Evolutionary conservation across 2,329 filamentous ascomycete species (phyloP), one percentile per base, ranked within the genome.

Genomic region (Incumbomyces delicatus): DNA sequence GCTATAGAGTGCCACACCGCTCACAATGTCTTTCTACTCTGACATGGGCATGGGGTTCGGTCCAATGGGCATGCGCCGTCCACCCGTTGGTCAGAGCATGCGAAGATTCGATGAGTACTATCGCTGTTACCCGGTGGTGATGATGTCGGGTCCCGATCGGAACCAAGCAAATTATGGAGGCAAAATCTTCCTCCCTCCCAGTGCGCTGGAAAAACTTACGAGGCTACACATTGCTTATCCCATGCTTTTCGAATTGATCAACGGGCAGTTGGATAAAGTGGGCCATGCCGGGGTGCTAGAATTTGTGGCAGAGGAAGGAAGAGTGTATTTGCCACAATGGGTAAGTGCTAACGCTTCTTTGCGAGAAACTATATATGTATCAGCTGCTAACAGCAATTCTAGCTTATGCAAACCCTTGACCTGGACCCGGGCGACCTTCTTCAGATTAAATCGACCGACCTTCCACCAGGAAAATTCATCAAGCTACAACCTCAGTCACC

Each of bases 31-130:
- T 13, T 45, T 45, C 42, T 57, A 57, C 36, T 48, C 47, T 30
- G 58, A 71, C 51, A 70, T 72, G 67, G 66, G 69, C 51, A 70
- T 72, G 67, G 66, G 69, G 51, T 71, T 75, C 51, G 42, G 42
- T 14, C 65, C 69, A 12, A 69, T 76, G 50, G 69, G 70, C 30
- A 69, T 76, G 50, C 70, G 70, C 31, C 71, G 69, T 52, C 62
- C 64, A 36, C 69, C 66, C 42, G 65, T 69, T 27, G 63, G 58
- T 30, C 61, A 61, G 65, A 73, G 64, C 59, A 73, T 68, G 57
- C 85, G 87, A 58, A 86, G 89, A 50, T 98, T 98, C 71, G 90
- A 98, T 66, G 92, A 98, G 67, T 96, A 95, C 72, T 96, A 95
- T 69, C 83, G 92, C 60, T 95, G 89, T 73, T 98, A 96, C 62